Evolutionary conservation across 2,329 filamentous ascomycete genomes (phyloP).

Genomic region (Incumbomyces lentus): DNA sequence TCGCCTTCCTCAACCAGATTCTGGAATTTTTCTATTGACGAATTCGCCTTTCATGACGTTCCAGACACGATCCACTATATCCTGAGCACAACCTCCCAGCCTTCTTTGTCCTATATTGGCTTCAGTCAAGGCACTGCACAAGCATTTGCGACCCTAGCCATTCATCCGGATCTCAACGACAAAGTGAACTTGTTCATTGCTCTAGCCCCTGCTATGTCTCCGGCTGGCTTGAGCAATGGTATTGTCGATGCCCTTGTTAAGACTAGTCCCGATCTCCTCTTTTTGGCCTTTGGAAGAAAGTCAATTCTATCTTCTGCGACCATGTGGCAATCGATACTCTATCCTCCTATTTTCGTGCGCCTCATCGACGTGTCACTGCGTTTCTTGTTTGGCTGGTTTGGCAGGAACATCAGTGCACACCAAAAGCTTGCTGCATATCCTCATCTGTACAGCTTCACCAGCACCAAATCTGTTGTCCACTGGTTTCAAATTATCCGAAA

Average conservation of each 20-base stretch:
- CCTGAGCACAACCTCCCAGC: constrained; percentile 67
- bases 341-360: constrained; percentile 84
- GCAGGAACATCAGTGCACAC: constrained; percentile 67
- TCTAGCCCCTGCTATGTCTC: constrained; percentile 91
- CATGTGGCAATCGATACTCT: constrained; percentile 95
- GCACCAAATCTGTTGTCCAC: constrained; percentile 92
- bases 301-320: constrained; percentile 87
- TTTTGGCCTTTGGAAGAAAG: constrained; percentile 80
- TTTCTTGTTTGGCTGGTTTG: constrained; percentile 85
- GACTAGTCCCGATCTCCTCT: constrained; percentile 83
- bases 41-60: constrained; percentile 96
- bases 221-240: constrained; percentile 77
- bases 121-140: constrained; percentile 97
- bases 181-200: constrained; percentile 95
- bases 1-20: constrained; percentile 69
- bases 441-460: constrained; percentile 92
- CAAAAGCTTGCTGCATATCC: constrained; percentile 95
- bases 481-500: constrained; percentile 99
- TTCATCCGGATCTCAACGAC: constrained; percentile 82
- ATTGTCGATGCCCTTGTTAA: constrained; percentile 90
- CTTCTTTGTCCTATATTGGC: constrained; percentile 85
- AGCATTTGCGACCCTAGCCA: constrained; percentile 84
- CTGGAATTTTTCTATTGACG: constrained; percentile 97
- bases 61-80: constrained; percentile 91
- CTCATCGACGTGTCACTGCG: constrained; percentile 71